Conservation (phyloP, 2,329 filamentous ascomycete genomes). For the Trichoderma semiorbis region DNA sequence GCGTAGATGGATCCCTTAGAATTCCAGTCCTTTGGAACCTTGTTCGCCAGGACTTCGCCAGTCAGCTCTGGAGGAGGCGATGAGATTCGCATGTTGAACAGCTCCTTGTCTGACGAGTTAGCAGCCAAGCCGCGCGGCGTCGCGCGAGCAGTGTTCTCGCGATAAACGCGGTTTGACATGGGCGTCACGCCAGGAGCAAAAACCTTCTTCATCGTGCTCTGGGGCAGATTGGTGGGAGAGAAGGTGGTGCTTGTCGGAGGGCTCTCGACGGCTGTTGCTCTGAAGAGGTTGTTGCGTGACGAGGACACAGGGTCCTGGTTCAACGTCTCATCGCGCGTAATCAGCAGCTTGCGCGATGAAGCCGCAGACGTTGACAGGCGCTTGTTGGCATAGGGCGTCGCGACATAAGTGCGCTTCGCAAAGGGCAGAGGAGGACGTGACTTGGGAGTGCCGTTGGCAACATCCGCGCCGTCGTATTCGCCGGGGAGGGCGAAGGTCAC, state of each 20-base stretch:
- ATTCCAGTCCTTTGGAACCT: constrained; percentile 51
- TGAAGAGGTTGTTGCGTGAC: constrained; percentile 43
- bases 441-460: constrained; percentile 35
- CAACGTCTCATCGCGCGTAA: constrained; percentile 36
- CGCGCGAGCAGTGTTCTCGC: constrained; percentile 45
- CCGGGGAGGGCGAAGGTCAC: constrained; percentile 39
- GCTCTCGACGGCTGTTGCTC: constrained; percentile 37
- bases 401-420: constrained; percentile 41
- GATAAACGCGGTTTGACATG: constrained; percentile 40
- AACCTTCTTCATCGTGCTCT: constrained; percentile 45
- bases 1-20: constrained; percentile 56
- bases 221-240: constrained; percentile 45
- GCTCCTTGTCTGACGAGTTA: constrained; percentile 47
- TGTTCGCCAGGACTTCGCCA: constrained; percentile 51
- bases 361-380: constrained; percentile 39
- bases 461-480: constrained; percentile 33
- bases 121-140: constrained; percentile 49
- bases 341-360: constrained; percentile 36
- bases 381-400: constrained; percentile 38
- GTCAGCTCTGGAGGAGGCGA: constrained; percentile 55
- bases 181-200: constrained; percentile 47
- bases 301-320: constrained; percentile 36
- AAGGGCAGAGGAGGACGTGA: constrained; percentile 42
- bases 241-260: constrained; percentile 36
- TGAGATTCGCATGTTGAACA: constrained; percentile 57